phyloP scores from a whole-genome alignment of 139 green algal genomes.

The Chlamydomonas applanata region DNA sequence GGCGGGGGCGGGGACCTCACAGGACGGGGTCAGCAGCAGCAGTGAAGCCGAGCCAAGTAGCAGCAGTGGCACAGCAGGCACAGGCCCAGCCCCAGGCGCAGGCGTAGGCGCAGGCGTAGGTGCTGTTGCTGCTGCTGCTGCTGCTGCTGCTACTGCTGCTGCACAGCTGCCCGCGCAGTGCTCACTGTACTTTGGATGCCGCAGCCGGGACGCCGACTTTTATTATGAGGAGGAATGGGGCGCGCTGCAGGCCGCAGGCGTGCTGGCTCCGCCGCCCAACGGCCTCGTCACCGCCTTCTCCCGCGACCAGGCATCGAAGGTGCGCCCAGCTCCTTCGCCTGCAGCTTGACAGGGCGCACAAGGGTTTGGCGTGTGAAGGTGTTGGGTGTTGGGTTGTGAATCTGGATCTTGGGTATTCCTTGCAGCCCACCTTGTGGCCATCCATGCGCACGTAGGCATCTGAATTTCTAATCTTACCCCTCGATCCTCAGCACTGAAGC shows the following conservation, averaged over 20 bases:
- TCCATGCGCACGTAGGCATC: no score
- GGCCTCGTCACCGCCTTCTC: conserved; percentile 82
- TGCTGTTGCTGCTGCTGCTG: background rate
- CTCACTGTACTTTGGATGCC: conserved; percentile 88
- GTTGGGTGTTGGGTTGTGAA: no score
- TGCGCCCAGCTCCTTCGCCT: background rate
- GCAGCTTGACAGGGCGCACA: no score
- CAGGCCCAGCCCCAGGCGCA: background rate
- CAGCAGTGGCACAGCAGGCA: conserved; percentile 8
- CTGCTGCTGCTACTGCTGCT: no score
- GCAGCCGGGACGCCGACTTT: conserved; percentile 65
- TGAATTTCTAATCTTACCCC: no score
- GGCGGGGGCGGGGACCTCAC: no score
- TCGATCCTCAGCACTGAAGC: background rate
- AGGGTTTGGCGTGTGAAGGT: no score
- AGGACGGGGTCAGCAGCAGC: no score
- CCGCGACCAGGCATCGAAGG: conserved; percentile 43
- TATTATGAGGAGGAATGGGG: conserved; percentile 81
- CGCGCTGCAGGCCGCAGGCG: conserved; percentile 31
- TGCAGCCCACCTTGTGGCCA: no score
- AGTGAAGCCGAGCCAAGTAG: background rate
- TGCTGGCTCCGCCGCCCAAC: conserved; percentile 33
- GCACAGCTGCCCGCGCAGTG: conserved; percentile 29
- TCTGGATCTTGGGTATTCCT: no score
- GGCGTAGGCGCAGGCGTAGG: background rate